phyloP scores from a whole-genome alignment of 1,139 yeast species.

The Schwanniomyces etchellsii region DNA sequence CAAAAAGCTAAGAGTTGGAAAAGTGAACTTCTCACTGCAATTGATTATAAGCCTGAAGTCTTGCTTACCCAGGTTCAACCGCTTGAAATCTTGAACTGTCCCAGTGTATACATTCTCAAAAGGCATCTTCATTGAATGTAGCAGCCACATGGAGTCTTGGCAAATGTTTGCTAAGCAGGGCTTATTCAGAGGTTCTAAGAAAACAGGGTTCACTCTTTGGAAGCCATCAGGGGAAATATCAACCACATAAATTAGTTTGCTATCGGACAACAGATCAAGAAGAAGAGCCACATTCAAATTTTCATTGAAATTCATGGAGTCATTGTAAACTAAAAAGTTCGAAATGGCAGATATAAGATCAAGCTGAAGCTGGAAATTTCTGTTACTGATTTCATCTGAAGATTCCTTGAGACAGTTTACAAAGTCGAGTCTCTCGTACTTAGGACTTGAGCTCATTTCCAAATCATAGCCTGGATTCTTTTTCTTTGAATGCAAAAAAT shows the following conservation, averaged over 20 bases:
- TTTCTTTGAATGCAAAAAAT: slow-evolving; percentile 14
- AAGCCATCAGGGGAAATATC: slow-evolving; percentile 5
- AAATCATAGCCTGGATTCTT: too few species aligned
- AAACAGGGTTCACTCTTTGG: slow-evolving; percentile 1
- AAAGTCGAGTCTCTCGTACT: slow-evolving; percentile 11
- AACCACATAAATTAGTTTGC: slow-evolving; percentile 6
- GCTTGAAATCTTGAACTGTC: slow-evolving; percentile 27
- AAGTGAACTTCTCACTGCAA: slow-evolving; percentile 29
- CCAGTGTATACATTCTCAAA: slow-evolving; percentile 28
- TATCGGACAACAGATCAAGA: slow-evolving; percentile 3
- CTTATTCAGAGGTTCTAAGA: background rate
- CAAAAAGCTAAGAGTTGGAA: slow-evolving; percentile 19
- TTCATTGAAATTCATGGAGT: slow-evolving; percentile 8
- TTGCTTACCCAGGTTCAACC: slow-evolving; percentile 10
- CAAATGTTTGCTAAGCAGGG: slow-evolving; percentile 12
- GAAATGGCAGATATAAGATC: slow-evolving; percentile 28
- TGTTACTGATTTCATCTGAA: slow-evolving; percentile 19
- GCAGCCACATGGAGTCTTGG: slow-evolving; percentile 33
- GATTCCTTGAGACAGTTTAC: slow-evolving; percentile 4
- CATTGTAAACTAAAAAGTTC: slow-evolving; percentile 29
- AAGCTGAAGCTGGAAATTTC: slow-evolving; percentile 29
- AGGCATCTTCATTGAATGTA: slow-evolving; percentile 27
- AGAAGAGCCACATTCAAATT: slow-evolving; percentile 4
- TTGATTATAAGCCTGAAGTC: slow-evolving; percentile 28
- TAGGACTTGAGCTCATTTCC: too few species aligned